Conservation (phyloP, 352 stramenopile genomes). For the Elongisporangium senticosum region DNA sequence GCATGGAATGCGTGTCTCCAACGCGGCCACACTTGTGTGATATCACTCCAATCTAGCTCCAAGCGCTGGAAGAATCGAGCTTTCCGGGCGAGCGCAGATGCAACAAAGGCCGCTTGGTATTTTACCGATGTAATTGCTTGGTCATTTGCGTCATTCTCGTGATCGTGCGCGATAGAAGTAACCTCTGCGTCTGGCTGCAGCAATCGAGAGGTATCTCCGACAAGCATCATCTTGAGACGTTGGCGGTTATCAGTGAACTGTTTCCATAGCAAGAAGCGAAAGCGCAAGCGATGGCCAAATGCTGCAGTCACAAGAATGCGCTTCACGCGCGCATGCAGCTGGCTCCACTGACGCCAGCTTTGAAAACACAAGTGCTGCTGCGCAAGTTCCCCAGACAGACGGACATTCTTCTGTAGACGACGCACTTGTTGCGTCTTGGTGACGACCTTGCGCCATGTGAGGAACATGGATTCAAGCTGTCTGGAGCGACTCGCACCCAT, state of each 20-base stretch:
- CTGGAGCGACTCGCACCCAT: slow-evolving; percentile 24
- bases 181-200: slow-evolving; percentile 4
- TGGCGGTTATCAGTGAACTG: slow-evolving; percentile 22
- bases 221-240: slow-evolving; percentile 17
- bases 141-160: neutral
- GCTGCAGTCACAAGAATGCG: slow-evolving; percentile 32
- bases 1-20: slow-evolving; percentile 64
- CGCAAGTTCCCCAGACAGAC: slow-evolving; percentile 4
- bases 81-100: slow-evolving; percentile 23
- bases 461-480: slow-evolving; percentile 18
- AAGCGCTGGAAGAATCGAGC: slow-evolving; percentile 48
- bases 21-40: slow-evolving; percentile 33
- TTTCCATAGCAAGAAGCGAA: slow-evolving; percentile 53
- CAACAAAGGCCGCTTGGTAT: slow-evolving; percentile 2
- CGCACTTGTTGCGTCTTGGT: slow-evolving; percentile 15
- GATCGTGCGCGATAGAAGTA: neutral
- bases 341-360: slow-evolving; percentile 29
- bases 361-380: slow-evolving; percentile 15
- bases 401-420: slow-evolving; percentile 12
- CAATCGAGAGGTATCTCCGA: neutral
- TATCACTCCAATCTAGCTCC: slow-evolving; percentile 28
- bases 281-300: slow-evolving; percentile 25
- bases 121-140: neutral
- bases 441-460: slow-evolving; percentile 38
- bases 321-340: slow-evolving; percentile 19